phyloP scores from a whole-genome alignment of 2,329 filamentous ascomycete genomes.

The Neonectria punicea region DNA sequence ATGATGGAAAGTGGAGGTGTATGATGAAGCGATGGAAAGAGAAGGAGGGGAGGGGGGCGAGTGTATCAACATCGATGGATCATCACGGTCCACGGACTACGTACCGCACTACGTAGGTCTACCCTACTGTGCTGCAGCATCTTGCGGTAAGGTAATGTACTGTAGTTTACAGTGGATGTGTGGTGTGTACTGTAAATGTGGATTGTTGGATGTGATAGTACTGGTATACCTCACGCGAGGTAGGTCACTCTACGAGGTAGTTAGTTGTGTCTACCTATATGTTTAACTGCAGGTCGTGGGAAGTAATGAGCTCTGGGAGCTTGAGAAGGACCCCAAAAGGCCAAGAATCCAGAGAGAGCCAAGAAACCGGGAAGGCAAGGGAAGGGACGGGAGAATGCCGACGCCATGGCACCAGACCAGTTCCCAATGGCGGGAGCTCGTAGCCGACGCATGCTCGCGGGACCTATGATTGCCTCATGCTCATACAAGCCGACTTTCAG shows the following conservation, averaged over 20 bases:
- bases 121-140: not conserved
- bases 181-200: too few relatives aligned
- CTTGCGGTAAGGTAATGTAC: not conserved
- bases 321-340: not conserved
- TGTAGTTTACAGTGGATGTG: too few relatives aligned
- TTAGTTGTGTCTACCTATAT: not conserved
- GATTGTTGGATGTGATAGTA: not conserved
- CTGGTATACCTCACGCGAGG: not conserved
- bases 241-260: not conserved
- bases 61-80: constrained; percentile 2
- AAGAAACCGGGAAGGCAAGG: not conserved
- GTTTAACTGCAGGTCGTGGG: not conserved
- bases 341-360: not conserved
- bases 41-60: constrained; percentile 13
- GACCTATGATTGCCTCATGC: constrained; percentile 5
- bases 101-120: constrained; percentile 5
- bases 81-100: constrained; percentile 5
- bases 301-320: not conserved
- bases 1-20: constrained; percentile 9
- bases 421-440: constrained; percentile 3
- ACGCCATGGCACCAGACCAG: constrained; percentile 1
- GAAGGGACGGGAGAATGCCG: not conserved
- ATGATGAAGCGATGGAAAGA: constrained; percentile 2
- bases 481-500: constrained; percentile 1
- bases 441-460: constrained; percentile 3